Evolutionary conservation across 139 green algal genomes (phyloP).

Genomic region (Haematococcus sp.): DNA sequence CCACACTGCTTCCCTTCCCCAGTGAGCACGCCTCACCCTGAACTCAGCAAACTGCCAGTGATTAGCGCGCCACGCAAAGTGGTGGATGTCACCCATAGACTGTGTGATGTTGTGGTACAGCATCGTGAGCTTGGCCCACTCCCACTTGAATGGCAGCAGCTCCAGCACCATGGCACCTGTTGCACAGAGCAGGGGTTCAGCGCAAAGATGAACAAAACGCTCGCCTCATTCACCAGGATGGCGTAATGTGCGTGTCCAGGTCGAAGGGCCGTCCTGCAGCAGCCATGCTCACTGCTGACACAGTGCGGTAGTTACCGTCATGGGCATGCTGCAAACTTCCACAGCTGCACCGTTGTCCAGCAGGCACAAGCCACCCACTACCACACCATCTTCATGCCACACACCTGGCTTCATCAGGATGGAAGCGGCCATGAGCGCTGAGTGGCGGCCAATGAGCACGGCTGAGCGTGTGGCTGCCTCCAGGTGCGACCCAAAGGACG

Average conservation of each 20-base stretch:
- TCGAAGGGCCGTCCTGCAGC: too few relatives aligned
- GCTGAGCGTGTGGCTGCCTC: conserved; percentile 48
- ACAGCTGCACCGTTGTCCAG: too few relatives aligned
- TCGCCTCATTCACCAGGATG: neutral
- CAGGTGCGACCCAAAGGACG: conserved; percentile 66
- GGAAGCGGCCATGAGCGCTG: conserved; percentile 61
- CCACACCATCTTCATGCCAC: too few relatives aligned
- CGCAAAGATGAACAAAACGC: too few relatives aligned
- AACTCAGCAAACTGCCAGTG: conserved; percentile 25
- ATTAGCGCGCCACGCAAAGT: conserved; percentile 73
- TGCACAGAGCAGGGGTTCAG: neutral
- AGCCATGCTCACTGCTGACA: too few relatives aligned
- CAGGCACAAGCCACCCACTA: too few relatives aligned
- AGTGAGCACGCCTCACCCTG: too few relatives aligned
- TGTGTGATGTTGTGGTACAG: conserved; percentile 78
- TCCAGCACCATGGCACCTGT: conserved; percentile 71
- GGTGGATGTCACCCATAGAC: conserved; percentile 62
- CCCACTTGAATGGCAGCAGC: conserved; percentile 86
- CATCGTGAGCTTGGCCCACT: conserved; percentile 64
- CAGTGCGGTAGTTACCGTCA: too few relatives aligned
- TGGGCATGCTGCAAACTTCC: too few relatives aligned
- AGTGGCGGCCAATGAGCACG: conserved; percentile 73
- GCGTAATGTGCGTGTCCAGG: neutral
- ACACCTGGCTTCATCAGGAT: conserved; percentile 58
- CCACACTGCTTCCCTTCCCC: too few relatives aligned